A percentile compares a stretch with the other conserved stretches of the same genome.
phyloP scores from a whole-genome alignment of 345 rosid species.

The Trapa incisa region DNA sequence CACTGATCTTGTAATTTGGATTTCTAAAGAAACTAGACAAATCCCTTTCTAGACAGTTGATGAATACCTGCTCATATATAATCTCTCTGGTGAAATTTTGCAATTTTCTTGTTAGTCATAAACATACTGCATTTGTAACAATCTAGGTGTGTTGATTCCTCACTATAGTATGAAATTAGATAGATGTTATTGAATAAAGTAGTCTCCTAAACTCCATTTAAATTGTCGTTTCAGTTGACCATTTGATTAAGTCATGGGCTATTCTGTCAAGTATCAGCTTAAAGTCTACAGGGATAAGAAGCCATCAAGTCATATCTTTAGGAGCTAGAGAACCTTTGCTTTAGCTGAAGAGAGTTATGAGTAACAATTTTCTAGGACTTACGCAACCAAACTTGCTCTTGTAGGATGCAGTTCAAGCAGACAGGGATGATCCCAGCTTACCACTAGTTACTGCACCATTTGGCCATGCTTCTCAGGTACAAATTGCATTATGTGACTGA shows the following conservation, averaged over 20 bases:
- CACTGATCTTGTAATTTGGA: background rate
- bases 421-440: slow-evolving; percentile 85
- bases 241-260: background rate
- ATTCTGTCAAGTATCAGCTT: background rate
- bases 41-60: background rate
- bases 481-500: background rate
- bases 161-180: background rate
- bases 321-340: background rate
- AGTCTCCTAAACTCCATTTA: background rate
- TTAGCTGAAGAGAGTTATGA: background rate
- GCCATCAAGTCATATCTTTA: background rate
- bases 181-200: background rate
- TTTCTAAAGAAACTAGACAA: background rate
- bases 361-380: background rate
- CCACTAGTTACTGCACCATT: slow-evolving; percentile 97
- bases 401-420: slow-evolving; percentile 79
- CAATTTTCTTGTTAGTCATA: background rate
- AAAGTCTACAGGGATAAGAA: background rate
- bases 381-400: background rate
- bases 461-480: slow-evolving; percentile 99
- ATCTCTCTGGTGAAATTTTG: background rate
- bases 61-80: background rate
- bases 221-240: background rate
- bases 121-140: background rate
- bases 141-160: background rate